Base-by-base conservation (phyloP, 768 basidiomycete genomes). In the Clavulina sp. region DNA sequence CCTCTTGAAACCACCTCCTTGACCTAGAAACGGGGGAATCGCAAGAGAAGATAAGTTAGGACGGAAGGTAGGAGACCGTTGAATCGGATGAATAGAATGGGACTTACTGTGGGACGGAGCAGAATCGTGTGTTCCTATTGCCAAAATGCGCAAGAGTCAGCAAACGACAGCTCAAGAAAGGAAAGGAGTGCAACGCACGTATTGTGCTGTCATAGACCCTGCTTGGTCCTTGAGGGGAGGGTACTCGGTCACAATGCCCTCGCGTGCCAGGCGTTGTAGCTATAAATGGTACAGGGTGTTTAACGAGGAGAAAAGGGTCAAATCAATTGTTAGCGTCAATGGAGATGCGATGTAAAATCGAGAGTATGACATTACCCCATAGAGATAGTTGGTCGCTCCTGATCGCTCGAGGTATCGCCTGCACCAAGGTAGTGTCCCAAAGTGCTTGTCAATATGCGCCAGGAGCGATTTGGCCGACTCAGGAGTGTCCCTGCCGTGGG, bases 351-450 rank as follows among this genome's bases (percentile, higher is more conserved):
- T 30, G 9, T 23, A 2, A 33, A 23, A 26, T 41, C n/a, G 44
- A 30, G 26, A 41, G 4, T 36, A 48, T 41, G 4, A 21, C 67
- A 75, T 54, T 52, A 95, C 87, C 52, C 86, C 93, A 36, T 96
- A 70, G 19, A 97, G 69, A 64, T 99, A 93, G 65, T 83, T 88
- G 69, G 76, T 87, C 69, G 96, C 91, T 13, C 95, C 95, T 3
- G 72, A 68, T 24, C 92, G 79, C 61, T 97, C 95, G 19, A 99
- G 75, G 65, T 99, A 99, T 55, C 95, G 73, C 59, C 92, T 76
- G 65, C 93, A 96, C 66, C 86, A 99, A 3, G 95, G 92, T 54
- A 97, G 66, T 7, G 93, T 93, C 28, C 89, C 92, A 63, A 99
- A 99, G 65, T 85, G 82, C 64, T 76, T 82, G 60, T 85, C 82